phyloP scores from a whole-genome alignment of 2,329 filamentous ascomycete genomes.

The Trichoderma lentiforme region DNA sequence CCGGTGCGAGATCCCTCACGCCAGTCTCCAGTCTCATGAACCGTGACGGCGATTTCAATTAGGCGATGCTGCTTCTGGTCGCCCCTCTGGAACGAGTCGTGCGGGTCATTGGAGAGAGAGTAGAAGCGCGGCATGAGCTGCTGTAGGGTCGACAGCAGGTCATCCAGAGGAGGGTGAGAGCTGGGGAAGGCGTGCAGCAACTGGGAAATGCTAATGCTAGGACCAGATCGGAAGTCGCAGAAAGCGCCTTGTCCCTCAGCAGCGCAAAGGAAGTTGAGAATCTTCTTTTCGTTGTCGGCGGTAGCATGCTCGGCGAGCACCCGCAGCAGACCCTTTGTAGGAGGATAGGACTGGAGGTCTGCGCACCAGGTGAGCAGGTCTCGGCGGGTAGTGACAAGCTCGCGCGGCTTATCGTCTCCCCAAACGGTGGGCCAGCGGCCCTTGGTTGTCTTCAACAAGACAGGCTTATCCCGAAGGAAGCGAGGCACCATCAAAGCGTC shows the following conservation, averaged over 20 bases:
- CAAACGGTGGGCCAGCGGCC: conserved; percentile 97
- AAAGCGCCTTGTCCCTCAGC: conserved; percentile 89
- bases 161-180: conserved; percentile 79
- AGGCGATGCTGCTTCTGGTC: conserved; percentile 72
- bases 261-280: conserved; percentile 80
- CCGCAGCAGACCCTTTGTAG: conserved; percentile 82
- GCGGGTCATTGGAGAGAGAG: conserved; percentile 93
- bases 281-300: conserved; percentile 80
- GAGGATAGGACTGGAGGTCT: conserved; percentile 88
- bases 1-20: conserved; percentile 69
- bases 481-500: conserved; percentile 77
- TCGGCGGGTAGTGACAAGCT: conserved; percentile 83
- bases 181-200: conserved; percentile 90
- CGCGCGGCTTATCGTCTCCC: conserved; percentile 82
- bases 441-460: conserved; percentile 71
- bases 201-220: conserved; percentile 80
- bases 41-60: conserved; percentile 93
- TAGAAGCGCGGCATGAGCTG: conserved; percentile 98
- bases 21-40: conserved; percentile 86
- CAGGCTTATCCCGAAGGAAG: conserved; percentile 77
- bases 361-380: conserved; percentile 95
- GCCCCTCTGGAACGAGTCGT: conserved; percentile 66
- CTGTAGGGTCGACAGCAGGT: conserved; percentile 74
- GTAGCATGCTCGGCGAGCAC: conserved; percentile 80
- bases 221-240: conserved; percentile 89